Evolutionary conservation across 495 filamentous ascomycete species (phyloP).

Genomic region (Massariosphaeria phaeospora): DNA sequence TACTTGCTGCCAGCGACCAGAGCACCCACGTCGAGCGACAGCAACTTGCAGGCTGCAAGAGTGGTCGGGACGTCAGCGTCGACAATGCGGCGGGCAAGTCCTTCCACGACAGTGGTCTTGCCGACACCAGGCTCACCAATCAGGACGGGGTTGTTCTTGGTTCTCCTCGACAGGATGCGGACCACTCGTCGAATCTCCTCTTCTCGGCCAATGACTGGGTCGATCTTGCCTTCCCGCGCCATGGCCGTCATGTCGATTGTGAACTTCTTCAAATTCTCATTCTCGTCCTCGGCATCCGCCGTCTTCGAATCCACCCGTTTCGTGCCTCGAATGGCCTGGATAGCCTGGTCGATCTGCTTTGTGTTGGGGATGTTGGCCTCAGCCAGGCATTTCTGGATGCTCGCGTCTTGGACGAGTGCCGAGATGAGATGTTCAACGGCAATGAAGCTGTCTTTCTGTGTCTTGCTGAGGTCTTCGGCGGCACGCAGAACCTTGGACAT

Average conservation of each 20-base stretch:
- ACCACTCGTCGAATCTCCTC: conserved; percentile 95
- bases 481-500: conserved; percentile 76
- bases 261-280: conserved; percentile 93
- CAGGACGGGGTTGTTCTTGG: conserved; percentile 97
- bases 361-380: conserved; percentile 89
- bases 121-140: conserved; percentile 96
- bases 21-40: conserved; percentile 91
- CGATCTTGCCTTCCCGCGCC: conserved; percentile 94
- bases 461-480: conserved; percentile 87
- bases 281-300: conserved; percentile 82
- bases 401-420: conserved; percentile 69
- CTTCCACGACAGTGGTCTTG: conserved; percentile 97
- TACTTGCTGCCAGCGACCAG: conserved; percentile 97
- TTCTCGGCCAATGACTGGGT: conserved; percentile 94
- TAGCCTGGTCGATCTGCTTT: conserved; percentile 80
- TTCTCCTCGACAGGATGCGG: conserved; percentile 84
- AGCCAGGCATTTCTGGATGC: conserved; percentile 65
- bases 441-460: conserved; percentile 90
- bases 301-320: conserved; percentile 90
- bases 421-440: conserved; percentile 91
- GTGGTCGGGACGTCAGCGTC: conserved; percentile 94
- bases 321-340: conserved; percentile 85
- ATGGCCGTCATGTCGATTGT: conserved; percentile 95
- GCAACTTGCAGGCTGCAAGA: conserved; percentile 84
- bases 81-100: conserved; percentile 90